Base-by-base conservation (phyloP, 2,329 filamentous ascomycete genomes). In the Lecanoromycetidae sp. region DNA sequence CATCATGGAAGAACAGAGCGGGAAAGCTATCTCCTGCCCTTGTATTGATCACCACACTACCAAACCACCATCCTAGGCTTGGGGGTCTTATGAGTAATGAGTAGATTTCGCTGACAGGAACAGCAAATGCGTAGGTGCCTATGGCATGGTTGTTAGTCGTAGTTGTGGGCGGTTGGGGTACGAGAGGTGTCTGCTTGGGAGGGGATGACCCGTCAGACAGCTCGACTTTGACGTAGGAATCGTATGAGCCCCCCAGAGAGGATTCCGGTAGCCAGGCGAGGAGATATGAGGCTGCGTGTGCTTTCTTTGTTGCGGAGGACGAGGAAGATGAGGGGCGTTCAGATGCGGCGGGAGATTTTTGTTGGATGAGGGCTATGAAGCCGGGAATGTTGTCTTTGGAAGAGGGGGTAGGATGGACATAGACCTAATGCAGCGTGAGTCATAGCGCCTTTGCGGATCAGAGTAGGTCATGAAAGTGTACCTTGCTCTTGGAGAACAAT, bases 31-130 rank as follows among this genome's bases (percentile, higher is more conserved):
- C 88, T 3, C 93, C 93, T 0, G 83, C 80, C 10, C 84, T 74
- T 1, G 85, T 87, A 62, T 98, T 98, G 68, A 98, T 86, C 48
- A 98, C 82, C 23, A 98, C 67, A 53, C 87, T 94, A 27, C 91
- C 91, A 62, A 93, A 95, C 91, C 91, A 98, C 93, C 91, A 98
- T 13, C 91, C 93, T 6, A 94, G 67, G 61, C 87, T 95, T 4
- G 91, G 93, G 3, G 90, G 90, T 2, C 91, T 79, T 32, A 98
- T 81, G 6, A 94, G 73, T 4, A 98, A 72, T 23, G 86, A 94
- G 66, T 93, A 98, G 51, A 98, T 82, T 54, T 90, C 84, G 55
- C 79, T 86, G 25, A 96, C 76, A 1, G 91, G 91, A 5, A 98
- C 76, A 1, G 90, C 87, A 60, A 98, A 98, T 1, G 91, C 80